Percentiles rank a stretch among this genome's conserved stretches.
Evolutionary conservation across 352 stramenopile genomes (phyloP).

Genomic region (Phytophthora pseudosyringae): DNA sequence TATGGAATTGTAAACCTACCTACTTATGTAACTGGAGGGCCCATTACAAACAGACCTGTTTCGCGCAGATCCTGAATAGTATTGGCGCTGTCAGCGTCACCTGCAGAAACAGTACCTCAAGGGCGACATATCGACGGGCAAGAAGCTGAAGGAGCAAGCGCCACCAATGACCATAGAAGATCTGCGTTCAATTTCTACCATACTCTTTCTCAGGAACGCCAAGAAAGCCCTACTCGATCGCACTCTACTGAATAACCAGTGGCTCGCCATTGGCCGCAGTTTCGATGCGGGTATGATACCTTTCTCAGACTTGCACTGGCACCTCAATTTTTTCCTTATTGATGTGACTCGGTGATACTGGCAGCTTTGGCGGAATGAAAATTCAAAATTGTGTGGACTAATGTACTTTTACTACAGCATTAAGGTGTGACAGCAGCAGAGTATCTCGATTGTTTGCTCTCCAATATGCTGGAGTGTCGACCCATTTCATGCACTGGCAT

Average conservation of each 20-base stretch:
- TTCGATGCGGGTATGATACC: constrained; percentile 12
- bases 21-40: too few species aligned
- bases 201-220: constrained; percentile 9
- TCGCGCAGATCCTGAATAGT: too few species aligned
- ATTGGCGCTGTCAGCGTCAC: too few species aligned
- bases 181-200: constrained; percentile 7
- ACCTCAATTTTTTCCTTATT: constrained; percentile 10
- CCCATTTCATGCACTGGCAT: neutral
- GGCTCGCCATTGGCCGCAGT: constrained; percentile 3
- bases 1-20: too few species aligned
- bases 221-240: constrained; percentile 14
- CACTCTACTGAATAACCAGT: constrained; percentile 9
- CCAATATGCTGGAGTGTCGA: constrained; percentile 4
- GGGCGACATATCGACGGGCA: neutral
- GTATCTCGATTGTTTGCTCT: constrained; percentile 2
- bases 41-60: too few species aligned
- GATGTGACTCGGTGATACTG: constrained; percentile 6
- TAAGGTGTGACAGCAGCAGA: constrained; percentile 7
- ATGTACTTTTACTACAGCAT: too few species aligned
- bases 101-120: constrained; percentile 15
- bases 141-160: constrained; percentile 6
- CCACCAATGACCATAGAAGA: constrained; percentile 11
- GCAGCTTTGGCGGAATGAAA: too few species aligned
- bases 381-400: too few species aligned
- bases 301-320: constrained; percentile 13